phyloP scores from a whole-genome alignment of 2,329 filamentous ascomycete species.

The Teratosphaeria destructans region DNA sequence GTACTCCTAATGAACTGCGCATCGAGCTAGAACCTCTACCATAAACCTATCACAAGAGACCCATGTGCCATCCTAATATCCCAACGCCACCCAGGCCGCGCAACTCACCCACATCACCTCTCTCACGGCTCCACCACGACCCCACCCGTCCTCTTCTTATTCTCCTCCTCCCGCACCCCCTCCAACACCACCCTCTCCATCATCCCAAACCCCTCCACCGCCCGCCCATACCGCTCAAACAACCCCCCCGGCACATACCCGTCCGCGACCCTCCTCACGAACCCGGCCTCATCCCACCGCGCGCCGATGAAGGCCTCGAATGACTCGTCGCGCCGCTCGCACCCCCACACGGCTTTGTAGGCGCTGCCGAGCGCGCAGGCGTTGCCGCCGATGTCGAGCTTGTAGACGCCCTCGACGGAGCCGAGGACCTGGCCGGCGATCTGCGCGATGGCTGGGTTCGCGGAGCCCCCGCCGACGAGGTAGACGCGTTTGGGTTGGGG shows the following conservation, averaged over 20 bases:
- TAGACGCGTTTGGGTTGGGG: constrained; percentile 83
- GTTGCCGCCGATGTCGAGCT: constrained; percentile 87
- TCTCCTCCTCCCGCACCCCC: constrained; percentile 4
- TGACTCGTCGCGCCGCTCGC: constrained; percentile 54
- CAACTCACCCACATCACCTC: neutral
- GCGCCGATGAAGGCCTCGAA: constrained; percentile 81
- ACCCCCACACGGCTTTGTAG: constrained; percentile 92
- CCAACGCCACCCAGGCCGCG: neutral
- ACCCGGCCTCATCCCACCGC: constrained; percentile 76
- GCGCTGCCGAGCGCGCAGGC: constrained; percentile 88
- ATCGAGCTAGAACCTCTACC: no score
- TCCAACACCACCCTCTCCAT: constrained; percentile 60
- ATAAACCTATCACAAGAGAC: neutral
- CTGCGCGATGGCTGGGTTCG: constrained; percentile 79
- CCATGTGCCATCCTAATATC: neutral
- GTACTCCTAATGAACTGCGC: neutral
- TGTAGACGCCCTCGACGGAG: constrained; percentile 80
- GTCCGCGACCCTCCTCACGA: constrained; percentile 70
- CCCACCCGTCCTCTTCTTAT: constrained; percentile 6
- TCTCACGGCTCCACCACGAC: constrained; percentile 1
- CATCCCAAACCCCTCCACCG: constrained; percentile 63
- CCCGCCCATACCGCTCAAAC: constrained; percentile 68
- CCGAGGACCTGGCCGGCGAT: constrained; percentile 83
- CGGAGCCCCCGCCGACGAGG: constrained; percentile 83
- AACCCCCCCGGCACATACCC: constrained; percentile 61